These are phyloP conservation scores for Cucumis variabilis DNA, from an alignment of 331 rosid species.

Conservation along the genomic window DNA sequence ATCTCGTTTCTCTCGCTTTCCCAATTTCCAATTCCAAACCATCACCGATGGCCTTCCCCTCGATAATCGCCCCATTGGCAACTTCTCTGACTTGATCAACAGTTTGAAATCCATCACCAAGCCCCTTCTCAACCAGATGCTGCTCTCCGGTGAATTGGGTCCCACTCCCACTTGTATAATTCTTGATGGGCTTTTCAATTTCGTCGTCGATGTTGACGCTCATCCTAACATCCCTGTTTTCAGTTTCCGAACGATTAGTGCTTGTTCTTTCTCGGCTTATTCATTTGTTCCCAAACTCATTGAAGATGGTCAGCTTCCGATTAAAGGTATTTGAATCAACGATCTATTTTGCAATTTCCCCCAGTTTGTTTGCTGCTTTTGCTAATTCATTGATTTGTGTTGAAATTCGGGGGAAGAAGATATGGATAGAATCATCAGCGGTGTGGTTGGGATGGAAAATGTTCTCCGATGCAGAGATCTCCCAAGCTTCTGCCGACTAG, in stretches of 20 bases:
- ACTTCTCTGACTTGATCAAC: not conserved
- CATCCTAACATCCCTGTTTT: constrained; percentile 46
- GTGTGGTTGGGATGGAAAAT: constrained; percentile 52
- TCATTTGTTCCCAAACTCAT: constrained; percentile 39
- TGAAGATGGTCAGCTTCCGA: constrained; percentile 52
- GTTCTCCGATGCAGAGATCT: constrained; percentile 52
- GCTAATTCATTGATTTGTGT: not conserved
- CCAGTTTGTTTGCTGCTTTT: not conserved
- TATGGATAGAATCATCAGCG: constrained; percentile 43
- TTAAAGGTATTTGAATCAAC: constrained; percentile 39
- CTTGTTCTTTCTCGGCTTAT: constrained; percentile 52
- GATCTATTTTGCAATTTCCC: not conserved
- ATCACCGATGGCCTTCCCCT: constrained; percentile 42
- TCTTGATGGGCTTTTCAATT: constrained; percentile 44
- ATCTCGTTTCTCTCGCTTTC: constrained; percentile 23
- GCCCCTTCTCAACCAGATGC: constrained; percentile 37
- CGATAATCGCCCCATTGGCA: not conserved
- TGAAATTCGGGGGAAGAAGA: constrained; percentile 32
- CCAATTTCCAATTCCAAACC: constrained; percentile 32
- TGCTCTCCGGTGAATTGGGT: constrained; percentile 7
- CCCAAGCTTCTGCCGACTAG: constrained; percentile 37
- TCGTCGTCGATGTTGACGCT: constrained; percentile 38
- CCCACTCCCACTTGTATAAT: constrained; percentile 44
- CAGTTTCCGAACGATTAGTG: constrained; percentile 53
- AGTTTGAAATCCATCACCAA: not conserved